Conservation (phyloP, 2,329 filamentous ascomycete species). For the Volutella citrinella region DNA sequence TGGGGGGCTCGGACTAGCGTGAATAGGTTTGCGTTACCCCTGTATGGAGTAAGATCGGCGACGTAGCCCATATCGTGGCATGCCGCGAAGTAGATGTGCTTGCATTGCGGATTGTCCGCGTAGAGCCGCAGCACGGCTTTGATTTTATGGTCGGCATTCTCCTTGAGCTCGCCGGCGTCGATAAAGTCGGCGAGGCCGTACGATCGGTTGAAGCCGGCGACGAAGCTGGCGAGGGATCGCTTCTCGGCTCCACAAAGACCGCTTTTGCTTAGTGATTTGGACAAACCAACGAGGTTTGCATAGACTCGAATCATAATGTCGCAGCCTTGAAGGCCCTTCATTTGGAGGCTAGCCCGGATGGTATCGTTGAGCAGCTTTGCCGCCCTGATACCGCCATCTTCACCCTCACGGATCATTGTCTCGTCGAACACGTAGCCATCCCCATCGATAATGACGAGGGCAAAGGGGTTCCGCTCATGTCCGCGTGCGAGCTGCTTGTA, state of each 20-base stretch:
- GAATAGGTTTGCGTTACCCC: slow-evolving; percentile 46
- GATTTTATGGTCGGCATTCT: slow-evolving; percentile 59
- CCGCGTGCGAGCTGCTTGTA: slow-evolving; percentile 52
- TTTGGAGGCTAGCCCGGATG: slow-evolving; percentile 45
- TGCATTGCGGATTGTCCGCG: slow-evolving; percentile 57
- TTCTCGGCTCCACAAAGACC: slow-evolving; percentile 52
- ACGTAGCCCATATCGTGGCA: slow-evolving; percentile 55
- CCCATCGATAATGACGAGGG: slow-evolving; percentile 59
- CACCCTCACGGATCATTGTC: slow-evolving; percentile 42
- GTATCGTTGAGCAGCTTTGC: slow-evolving; percentile 51
- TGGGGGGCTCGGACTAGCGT: slow-evolving; percentile 49
- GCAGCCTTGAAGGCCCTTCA: slow-evolving; percentile 46
- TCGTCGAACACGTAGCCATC: slow-evolving; percentile 57
- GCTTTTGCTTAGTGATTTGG: slow-evolving; percentile 42
- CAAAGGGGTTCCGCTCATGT: slow-evolving; percentile 54
- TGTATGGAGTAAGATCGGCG: slow-evolving; percentile 52
- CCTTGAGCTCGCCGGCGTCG: slow-evolving; percentile 59
- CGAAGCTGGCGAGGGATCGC: slow-evolving; percentile 53
- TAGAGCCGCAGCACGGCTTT: slow-evolving; percentile 48
- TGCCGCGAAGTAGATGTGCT: slow-evolving; percentile 61
- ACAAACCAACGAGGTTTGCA: slow-evolving; percentile 52
- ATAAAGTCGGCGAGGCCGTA: slow-evolving; percentile 59
- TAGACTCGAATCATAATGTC: slow-evolving; percentile 55
- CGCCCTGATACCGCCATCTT: slow-evolving; percentile 54
- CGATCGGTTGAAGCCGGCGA: slow-evolving; percentile 54